A percentile compares a stretch with the other conserved stretches of the same genome.
phyloP scores from a whole-genome alignment of 495 filamentous ascomycete species.

The Trichoderma reesei region DNA sequence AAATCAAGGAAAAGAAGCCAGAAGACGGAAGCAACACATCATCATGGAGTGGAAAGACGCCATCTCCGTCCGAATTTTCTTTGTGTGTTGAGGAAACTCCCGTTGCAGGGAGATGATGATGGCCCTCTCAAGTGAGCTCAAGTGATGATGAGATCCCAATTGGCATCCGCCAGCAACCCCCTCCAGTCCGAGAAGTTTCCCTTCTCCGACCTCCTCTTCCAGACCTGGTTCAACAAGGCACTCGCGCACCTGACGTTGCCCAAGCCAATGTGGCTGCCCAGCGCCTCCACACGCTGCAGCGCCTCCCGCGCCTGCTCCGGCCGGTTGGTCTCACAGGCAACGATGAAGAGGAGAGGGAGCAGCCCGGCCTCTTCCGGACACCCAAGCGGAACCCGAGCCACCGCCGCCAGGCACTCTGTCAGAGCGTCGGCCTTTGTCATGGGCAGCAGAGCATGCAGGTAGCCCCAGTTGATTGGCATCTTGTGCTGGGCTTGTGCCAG shows the following conservation, averaged over 20 bases:
- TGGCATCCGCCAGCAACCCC: neutral
- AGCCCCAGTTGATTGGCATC: neutral
- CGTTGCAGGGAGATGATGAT: neutral
- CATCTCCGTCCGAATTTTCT: neutral
- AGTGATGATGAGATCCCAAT: slow-evolving; percentile 5
- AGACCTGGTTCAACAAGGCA: neutral
- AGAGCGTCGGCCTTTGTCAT: neutral
- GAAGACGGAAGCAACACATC: neutral
- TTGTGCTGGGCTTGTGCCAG: neutral
- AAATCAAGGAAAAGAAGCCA: neutral
- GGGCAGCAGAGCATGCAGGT: neutral
- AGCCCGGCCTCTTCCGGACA: neutral
- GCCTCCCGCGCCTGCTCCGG: neutral
- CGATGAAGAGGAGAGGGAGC: neutral
- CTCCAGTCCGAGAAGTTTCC: neutral
- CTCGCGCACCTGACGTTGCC: neutral
- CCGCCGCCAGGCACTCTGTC: neutral
- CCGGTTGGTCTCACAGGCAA: neutral
- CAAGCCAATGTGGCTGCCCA: neutral
- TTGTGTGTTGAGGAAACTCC: neutral
- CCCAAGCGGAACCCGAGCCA: neutral
- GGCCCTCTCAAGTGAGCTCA: neutral
- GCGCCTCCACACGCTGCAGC: neutral
- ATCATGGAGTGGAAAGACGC: neutral
- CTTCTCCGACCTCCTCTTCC: neutral